Conservation (phyloP, 768 basidiomycete species). For the Russula griseocarnosa region DNA sequence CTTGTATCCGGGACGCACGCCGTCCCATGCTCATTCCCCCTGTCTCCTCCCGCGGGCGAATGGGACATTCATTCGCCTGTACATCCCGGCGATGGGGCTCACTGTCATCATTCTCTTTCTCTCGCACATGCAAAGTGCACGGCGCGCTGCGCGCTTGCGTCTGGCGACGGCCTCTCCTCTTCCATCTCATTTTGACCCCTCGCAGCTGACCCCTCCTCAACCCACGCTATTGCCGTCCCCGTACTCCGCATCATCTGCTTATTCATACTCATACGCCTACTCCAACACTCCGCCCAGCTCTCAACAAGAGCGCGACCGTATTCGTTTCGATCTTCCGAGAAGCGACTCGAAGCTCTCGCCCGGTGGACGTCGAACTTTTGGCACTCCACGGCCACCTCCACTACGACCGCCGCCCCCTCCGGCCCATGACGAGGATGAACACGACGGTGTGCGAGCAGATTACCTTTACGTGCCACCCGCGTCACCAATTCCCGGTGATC, state of each 20-base stretch:
- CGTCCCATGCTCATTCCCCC: conserved; percentile 52
- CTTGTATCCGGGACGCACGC: conserved; percentile 44
- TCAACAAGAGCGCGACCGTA: conserved; percentile 8
- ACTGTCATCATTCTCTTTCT: conserved; percentile 48
- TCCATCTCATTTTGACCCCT: conserved; percentile 1
- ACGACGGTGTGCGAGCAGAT: conserved; percentile 28
- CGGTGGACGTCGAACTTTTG: not conserved
- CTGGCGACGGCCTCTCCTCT: conserved; percentile 25
- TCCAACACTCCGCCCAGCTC: conserved; percentile 24
- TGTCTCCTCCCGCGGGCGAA: conserved; percentile 78
- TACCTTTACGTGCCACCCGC: conserved; percentile 22
- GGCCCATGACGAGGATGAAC: conserved; percentile 26
- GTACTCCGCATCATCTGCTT: conserved; percentile 28
- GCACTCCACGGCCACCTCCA: not conserved
- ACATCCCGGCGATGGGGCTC: conserved; percentile 58
- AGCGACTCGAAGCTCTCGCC: not conserved
- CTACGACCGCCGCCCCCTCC: conserved; percentile 5
- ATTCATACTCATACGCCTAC: conserved; percentile 28
- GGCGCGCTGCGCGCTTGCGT: conserved; percentile 21
- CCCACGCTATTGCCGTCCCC: conserved; percentile 14
- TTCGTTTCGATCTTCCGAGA: conserved; percentile 8
- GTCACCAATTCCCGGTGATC: conserved; percentile 11
- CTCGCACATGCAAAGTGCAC: conserved; percentile 39
- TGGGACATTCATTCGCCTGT: conserved; percentile 55
- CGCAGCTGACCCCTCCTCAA: not conserved